Conservation (phyloP, 2,329 filamentous ascomycete species). For the Exophiala aquamarina region DNA sequence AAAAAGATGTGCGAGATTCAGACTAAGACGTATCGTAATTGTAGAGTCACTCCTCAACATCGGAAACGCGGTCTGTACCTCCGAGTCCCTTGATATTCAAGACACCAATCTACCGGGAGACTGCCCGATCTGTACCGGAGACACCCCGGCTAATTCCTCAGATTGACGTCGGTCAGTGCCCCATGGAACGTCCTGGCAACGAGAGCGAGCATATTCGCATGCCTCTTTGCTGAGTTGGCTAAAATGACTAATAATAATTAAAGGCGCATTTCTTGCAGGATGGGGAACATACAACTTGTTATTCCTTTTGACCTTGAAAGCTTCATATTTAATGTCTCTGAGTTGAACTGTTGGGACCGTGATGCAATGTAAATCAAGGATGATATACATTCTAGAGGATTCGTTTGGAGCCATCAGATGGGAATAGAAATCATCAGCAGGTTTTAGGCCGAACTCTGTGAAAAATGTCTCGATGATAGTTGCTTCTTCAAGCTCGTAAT, state of each 20-base stretch:
- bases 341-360: background rate
- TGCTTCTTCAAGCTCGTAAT: conserved; percentile 6
- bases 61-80: background rate
- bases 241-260: conserved; percentile 2
- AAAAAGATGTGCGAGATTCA: no score
- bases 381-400: conserved; percentile 9
- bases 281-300: background rate
- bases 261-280: background rate
- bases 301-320: conserved; percentile 2
- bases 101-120: conserved; percentile 3
- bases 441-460: background rate
- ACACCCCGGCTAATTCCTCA: conserved; percentile 1
- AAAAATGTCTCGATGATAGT: conserved; percentile 3
- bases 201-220: conserved; percentile 1
- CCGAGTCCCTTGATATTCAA: conserved; percentile 1
- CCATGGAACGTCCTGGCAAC: background rate
- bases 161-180: conserved; percentile 4
- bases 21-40: no score
- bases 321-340: no score
- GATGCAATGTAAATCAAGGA: conserved; percentile 5
- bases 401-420: conserved; percentile 10
- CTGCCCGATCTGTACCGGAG: background rate
- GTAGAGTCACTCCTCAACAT: no score
- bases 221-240: background rate
- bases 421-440: conserved; percentile 4